Evolutionary conservation across 257 asterid genomes (phyloP).

Genomic region (Capsicum pubescens): DNA sequence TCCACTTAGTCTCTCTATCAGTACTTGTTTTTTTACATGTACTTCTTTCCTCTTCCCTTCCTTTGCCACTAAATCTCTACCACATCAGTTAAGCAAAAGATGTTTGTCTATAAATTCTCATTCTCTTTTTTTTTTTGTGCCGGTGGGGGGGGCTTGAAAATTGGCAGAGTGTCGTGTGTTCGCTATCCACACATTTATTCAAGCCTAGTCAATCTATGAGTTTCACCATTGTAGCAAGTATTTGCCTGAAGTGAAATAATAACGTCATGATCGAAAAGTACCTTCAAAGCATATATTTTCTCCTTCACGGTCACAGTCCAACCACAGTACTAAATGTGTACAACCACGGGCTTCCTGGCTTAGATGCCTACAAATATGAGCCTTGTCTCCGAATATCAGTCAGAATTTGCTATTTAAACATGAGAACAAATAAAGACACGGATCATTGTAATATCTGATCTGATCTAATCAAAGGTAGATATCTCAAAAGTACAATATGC

Average conservation of each 20-base stretch:
- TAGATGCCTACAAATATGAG: constrained; percentile 90
- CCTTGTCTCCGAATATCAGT: constrained; percentile 61
- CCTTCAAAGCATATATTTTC: constrained; percentile 99
- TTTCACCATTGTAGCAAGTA: not conserved
- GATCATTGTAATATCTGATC: constrained; percentile 15
- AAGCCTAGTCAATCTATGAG: not conserved
- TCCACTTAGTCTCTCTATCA: not conserved
- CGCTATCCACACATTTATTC: not conserved
- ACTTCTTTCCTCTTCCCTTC: not conserved
- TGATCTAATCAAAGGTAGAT: not conserved
- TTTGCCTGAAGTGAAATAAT: not conserved
- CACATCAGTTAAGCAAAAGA: not conserved
- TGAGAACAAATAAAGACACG: constrained; percentile 4
- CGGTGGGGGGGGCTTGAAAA: not conserved
- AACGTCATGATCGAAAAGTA: constrained; percentile 32
- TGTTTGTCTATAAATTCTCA: not conserved
- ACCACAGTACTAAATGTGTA: constrained; percentile 77
- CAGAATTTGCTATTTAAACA: constrained; percentile 34
- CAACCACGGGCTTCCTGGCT: constrained; percentile 93
- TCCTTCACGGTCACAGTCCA: constrained; percentile 98
- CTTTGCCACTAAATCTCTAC: not conserved
- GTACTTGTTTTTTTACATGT: not conserved
- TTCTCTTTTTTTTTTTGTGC: not conserved
- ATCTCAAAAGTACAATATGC: not conserved
- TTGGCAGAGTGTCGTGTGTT: not conserved